phyloP scores from a whole-genome alignment of 306 rosid species.

The Begonia fuchsioides region DNA sequence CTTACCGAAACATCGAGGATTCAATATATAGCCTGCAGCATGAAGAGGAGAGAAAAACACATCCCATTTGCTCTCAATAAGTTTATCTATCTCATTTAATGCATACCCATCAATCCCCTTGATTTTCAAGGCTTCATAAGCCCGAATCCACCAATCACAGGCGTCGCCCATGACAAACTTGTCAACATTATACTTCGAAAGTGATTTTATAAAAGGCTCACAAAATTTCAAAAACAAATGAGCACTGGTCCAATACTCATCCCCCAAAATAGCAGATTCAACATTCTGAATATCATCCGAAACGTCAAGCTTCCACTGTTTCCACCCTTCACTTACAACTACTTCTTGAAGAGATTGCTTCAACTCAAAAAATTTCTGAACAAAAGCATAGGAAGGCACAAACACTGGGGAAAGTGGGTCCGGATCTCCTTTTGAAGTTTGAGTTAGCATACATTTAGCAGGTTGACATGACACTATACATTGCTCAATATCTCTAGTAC shows the following conservation, averaged over 20 bases:
- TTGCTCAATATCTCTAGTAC: slow-evolving; percentile 41
- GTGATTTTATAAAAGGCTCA: slow-evolving; percentile 30
- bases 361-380: slow-evolving; percentile 26
- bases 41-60: slow-evolving; percentile 43
- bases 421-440: slow-evolving; percentile 16
- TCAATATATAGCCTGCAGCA: slow-evolving; percentile 39
- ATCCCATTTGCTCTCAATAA: slow-evolving; percentile 40
- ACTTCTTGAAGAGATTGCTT: slow-evolving; percentile 25
- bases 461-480: slow-evolving; percentile 22
- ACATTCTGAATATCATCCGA: slow-evolving; percentile 15
- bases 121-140: slow-evolving; percentile 23
- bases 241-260: slow-evolving; percentile 31
- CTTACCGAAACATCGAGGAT: slow-evolving; percentile 34
- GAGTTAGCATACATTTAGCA: slow-evolving; percentile 16
- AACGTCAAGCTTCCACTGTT: slow-evolving; percentile 32
- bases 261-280: slow-evolving; percentile 34
- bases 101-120: slow-evolving; percentile 17
- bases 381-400: slow-evolving; percentile 24
- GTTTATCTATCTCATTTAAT: slow-evolving; percentile 30
- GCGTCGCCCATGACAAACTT: slow-evolving; percentile 34
- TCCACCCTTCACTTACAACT: slow-evolving; percentile 33
- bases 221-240: slow-evolving; percentile 21
- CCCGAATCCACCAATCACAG: slow-evolving; percentile 38
- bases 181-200: slow-evolving; percentile 19
- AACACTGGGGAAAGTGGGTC: slow-evolving; percentile 19